A percentile compares a stretch with the other conserved stretches of the same genome.
phyloP scores from a whole-genome alignment of 2,329 filamentous ascomycete species.

The Alternaria sp. region DNA sequence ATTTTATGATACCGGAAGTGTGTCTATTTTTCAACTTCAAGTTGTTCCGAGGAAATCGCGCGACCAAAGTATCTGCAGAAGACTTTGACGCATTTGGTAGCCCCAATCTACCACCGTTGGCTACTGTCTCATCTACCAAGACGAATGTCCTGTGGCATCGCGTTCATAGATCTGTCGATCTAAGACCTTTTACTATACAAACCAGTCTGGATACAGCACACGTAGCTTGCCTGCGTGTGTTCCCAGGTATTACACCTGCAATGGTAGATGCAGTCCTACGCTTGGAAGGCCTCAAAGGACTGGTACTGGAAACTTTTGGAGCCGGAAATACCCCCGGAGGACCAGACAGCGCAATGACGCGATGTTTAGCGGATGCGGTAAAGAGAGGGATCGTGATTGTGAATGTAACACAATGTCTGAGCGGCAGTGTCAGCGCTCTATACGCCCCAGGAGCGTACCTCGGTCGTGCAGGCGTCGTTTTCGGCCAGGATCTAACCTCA shows the following conservation, averaged over 20 bases:
- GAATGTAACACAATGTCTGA: constrained; percentile 87
- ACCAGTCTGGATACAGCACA: constrained; percentile 83
- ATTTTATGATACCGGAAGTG: constrained; percentile 92
- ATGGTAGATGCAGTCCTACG: constrained; percentile 87
- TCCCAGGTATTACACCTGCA: constrained; percentile 90
- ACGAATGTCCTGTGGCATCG: constrained; percentile 83
- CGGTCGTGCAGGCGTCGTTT: constrained; percentile 83
- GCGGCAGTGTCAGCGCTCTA: constrained; percentile 50
- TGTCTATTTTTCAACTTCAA: constrained; percentile 94
- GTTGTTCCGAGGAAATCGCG: constrained; percentile 85
- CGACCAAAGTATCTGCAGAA: constrained; percentile 86
- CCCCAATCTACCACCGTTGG: constrained; percentile 84
- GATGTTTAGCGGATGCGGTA: constrained; percentile 78
- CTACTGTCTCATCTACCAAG: constrained; percentile 79
- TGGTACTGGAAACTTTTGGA: constrained; percentile 91
- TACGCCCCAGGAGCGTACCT: constrained; percentile 65
- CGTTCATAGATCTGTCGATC: constrained; percentile 74
- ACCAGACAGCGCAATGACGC: constrained; percentile 77
- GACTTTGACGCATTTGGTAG: constrained; percentile 87
- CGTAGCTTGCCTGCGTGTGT: constrained; percentile 87
- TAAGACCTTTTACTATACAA: constrained; percentile 76
- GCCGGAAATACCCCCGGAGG: constrained; percentile 90
- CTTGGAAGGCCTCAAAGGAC: constrained; percentile 76
- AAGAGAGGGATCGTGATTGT: constrained; percentile 83
- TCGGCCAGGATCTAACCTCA: constrained; percentile 86